Evolutionary conservation across 2,329 filamentous ascomycete species (phyloP).

Genomic region (Aspergillus floridensis): DNA sequence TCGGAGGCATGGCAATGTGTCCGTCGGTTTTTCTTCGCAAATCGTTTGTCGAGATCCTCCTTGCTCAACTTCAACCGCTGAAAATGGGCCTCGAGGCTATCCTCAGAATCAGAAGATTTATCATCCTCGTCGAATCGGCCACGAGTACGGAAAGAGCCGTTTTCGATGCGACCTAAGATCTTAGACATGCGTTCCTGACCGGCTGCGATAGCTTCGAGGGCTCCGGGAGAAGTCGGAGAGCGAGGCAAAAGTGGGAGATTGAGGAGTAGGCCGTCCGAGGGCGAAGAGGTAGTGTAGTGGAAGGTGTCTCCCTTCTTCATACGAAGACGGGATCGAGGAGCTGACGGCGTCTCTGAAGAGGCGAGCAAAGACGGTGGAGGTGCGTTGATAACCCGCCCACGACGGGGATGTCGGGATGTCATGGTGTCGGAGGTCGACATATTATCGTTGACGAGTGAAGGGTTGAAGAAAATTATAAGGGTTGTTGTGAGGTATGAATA

Average conservation of each 20-base stretch:
- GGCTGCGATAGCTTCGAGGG: constrained; percentile 67
- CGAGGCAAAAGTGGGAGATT: constrained; percentile 53
- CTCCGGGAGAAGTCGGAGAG: constrained; percentile 57
- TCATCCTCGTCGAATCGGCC: constrained; percentile 50
- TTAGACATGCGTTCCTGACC: constrained; percentile 67
- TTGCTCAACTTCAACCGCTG: constrained; percentile 38
- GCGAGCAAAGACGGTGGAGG: constrained; percentile 28
- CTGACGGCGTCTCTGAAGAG: constrained; percentile 17
- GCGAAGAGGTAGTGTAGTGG: constrained; percentile 44
- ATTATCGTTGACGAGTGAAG: constrained; percentile 7
- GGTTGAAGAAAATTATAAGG: background rate
- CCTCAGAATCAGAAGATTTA: constrained; percentile 59
- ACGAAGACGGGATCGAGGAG: constrained; percentile 39
- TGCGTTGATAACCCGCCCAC: constrained; percentile 35
- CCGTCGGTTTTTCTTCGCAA: constrained; percentile 10
- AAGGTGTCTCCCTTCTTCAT: constrained; percentile 71
- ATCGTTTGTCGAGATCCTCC: constrained; percentile 25
- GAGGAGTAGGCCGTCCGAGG: constrained; percentile 41
- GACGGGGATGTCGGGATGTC: constrained; percentile 19
- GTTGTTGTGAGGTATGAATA: background rate
- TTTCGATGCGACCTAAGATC: constrained; percentile 65
- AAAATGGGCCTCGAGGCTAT: constrained; percentile 58
- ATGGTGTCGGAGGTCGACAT: constrained; percentile 13
- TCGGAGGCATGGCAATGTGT: constrained; percentile 71
- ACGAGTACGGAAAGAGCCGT: constrained; percentile 50